Evolutionary conservation across 2,329 filamentous ascomycete species (phyloP), one percentile per base, ranked within the genome.

Genomic region (Cytospora piceicola): DNA sequence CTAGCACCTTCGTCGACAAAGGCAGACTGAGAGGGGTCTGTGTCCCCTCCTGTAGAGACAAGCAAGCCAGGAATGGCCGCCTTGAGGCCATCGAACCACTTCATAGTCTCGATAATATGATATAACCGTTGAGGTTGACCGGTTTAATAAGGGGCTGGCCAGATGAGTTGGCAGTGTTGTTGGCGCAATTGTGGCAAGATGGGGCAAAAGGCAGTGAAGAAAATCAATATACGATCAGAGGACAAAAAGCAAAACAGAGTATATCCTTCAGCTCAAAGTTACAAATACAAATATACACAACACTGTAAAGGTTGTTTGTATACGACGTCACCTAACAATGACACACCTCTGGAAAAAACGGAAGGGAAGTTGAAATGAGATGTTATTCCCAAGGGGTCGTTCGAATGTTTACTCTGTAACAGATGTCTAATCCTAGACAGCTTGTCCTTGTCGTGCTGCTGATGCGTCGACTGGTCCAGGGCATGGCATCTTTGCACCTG

Each of bases 61-160:
- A 68, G 59, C 52, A 68, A 24, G n/a, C 66, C 66, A 1, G 66
- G 66, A 15, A 68, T 56, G 34, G 66, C 66, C 4, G 66, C 66
- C 46, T 63, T 68, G 29, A 68, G 34, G 29, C 56, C 52, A 34
- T 68, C 63, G 29, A 68, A 59, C 66, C 66, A 68, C 66, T 61
- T 68, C 66, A 68, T 68, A n/a, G 4, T 42, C 22, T n/a, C 29
- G 34, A 15, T 4, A 58, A 20, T 27, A 22, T 46, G 39, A 20
- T 27, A 22, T 46, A 30, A 57, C 51, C 17, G 24, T 12, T 39
- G 36, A 51, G 29, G 51, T 57, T 39, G 61, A 49, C 36, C 9
- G 15, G 52, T 29, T 20, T 34, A 27, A 24, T 20, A 27, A 49
- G 52, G 29, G 60, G 56, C 49, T 36, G 36, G 53, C 29, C 42